Conservation (phyloP, 345 rosid species). For the Pugionium dolabratum region DNA sequence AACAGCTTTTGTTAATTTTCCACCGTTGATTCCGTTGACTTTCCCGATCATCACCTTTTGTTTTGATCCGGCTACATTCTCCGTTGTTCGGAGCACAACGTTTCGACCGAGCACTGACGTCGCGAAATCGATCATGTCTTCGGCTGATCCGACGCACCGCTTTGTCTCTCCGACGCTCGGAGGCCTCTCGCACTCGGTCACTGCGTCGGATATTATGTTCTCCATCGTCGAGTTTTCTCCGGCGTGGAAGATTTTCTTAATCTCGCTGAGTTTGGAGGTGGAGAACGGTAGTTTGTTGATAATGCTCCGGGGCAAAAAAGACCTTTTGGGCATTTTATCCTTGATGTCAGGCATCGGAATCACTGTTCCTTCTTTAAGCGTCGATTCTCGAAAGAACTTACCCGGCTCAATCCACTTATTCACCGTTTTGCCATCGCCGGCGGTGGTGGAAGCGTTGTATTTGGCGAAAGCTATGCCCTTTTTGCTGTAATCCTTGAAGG, state of each 20-base stretch:
- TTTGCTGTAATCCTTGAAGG: constrained; percentile 59
- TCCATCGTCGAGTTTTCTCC: constrained; percentile 67
- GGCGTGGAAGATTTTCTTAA: constrained; percentile 62
- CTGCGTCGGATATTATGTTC: constrained; percentile 47
- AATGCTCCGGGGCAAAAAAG: constrained; percentile 72
- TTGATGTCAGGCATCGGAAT: constrained; percentile 82
- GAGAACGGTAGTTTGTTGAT: constrained; percentile 63
- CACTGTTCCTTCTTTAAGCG: constrained; percentile 56
- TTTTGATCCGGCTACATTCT: constrained; percentile 57
- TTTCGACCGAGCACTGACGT: constrained; percentile 60
- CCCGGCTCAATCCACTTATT: constrained; percentile 85
- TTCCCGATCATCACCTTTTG: constrained; percentile 55
- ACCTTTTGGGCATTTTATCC: constrained; percentile 88
- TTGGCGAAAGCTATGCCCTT: constrained; percentile 45
- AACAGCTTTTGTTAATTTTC: constrained; percentile 61
- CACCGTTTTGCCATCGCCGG: constrained; percentile 47
- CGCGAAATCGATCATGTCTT: constrained; percentile 81
- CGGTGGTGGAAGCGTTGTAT: constrained; percentile 42
- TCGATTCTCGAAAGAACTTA: constrained; percentile 71
- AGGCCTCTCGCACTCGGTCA: constrained; percentile 64
- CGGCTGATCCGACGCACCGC: constrained; percentile 71
- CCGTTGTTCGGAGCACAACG: constrained; percentile 57
- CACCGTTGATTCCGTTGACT: constrained; percentile 66
- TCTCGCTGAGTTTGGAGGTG: constrained; percentile 41
- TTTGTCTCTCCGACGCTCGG: constrained; percentile 78